Base-by-base conservation (phyloP, 208 protist species). In the Crithidia thermophila region DNA sequence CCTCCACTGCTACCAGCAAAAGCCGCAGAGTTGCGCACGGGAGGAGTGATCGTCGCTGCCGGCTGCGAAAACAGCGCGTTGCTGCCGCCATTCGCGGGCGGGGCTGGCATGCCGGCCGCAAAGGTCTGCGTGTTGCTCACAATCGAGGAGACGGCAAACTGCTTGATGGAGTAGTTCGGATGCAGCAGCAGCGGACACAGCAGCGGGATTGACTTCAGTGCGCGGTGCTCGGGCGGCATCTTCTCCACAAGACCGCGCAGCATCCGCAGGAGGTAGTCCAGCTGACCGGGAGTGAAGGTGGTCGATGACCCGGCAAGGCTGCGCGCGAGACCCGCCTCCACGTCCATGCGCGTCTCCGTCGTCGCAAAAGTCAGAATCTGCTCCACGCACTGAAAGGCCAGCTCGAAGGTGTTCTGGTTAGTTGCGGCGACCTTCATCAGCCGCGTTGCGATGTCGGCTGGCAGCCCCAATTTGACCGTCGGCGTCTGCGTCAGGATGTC, bases 171-270 rank as follows among this genome's bases (percentile, higher is more conserved):
- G 0, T 10, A 18, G 45, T 68, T 66, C 3, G 27, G 14, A 58
- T 77, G 74, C 16, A 87, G 56, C 20, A 87, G 62, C 49, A 90
- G 67, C 1, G 70, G 75, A 11, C 71, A 65, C 20, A 90, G 61
- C 23, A 82, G 67, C 39, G 84, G 81, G 20, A 87, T 85, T 0
- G 78, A 76, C 16, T 52, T 58, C 1, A 59, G 43, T 7, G 84
- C 81, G 31, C 67, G 61, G 62, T 90, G 81, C 31, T 85, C 77
- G 8, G 49, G 52, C 11, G 74, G 47, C 59, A 88, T 72, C 7
- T 39, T 39, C 21, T 73, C 62, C 31, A 71, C 43, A 8, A 85
- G 40, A 28, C 42, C 39, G 18, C 79, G 70, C 27, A 88, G 62
- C 42, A 85, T 25, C 1, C 36, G 9, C 31, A 88, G 59, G 46